Conservation (phyloP, 2,329 filamentous ascomycete species). For the Fusarium solani-melongenae region DNA sequence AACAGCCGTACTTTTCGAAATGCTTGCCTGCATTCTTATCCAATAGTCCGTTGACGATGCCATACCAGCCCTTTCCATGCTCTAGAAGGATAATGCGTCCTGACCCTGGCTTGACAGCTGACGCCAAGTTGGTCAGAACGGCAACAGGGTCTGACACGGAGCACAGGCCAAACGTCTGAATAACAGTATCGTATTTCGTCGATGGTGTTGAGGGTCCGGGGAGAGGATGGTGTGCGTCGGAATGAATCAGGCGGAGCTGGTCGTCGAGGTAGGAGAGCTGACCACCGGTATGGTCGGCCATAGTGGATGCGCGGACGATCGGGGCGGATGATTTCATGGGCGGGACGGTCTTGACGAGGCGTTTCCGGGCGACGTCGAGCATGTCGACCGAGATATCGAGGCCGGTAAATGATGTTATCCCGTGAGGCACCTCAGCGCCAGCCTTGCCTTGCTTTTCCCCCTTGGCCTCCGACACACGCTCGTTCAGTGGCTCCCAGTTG, state of each 20-base stretch:
- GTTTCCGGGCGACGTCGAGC: constrained; percentile 66
- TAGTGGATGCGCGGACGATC: constrained; percentile 47
- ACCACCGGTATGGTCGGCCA: constrained; percentile 49
- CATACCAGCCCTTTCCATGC: constrained; percentile 68
- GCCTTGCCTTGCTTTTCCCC: constrained; percentile 12
- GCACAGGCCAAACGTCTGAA: constrained; percentile 74
- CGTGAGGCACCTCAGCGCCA: constrained; percentile 17
- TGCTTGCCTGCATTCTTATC: constrained; percentile 66
- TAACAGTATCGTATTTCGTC: constrained; percentile 68
- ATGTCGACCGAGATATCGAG: constrained; percentile 71
- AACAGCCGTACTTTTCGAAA: constrained; percentile 71
- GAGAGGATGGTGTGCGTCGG: constrained; percentile 59
- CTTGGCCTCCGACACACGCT: constrained; percentile 28
- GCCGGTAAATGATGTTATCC: constrained; percentile 68
- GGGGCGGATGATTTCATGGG: constrained; percentile 48
- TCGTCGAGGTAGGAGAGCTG: constrained; percentile 53
- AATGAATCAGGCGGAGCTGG: constrained; percentile 60
- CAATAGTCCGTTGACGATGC: constrained; percentile 65
- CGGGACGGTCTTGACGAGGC: constrained; percentile 59
- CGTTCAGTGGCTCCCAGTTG: constrained; percentile 60
- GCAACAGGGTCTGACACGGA: constrained; percentile 67
- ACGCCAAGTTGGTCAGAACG: constrained; percentile 65
- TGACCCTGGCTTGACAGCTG: constrained; percentile 61
- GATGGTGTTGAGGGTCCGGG: constrained; percentile 50
- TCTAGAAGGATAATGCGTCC: constrained; percentile 72